Evolutionary conservation across 192 early-diverging fungal species (phyloP).

Genomic region (Anaeromyces robustus): DNA sequence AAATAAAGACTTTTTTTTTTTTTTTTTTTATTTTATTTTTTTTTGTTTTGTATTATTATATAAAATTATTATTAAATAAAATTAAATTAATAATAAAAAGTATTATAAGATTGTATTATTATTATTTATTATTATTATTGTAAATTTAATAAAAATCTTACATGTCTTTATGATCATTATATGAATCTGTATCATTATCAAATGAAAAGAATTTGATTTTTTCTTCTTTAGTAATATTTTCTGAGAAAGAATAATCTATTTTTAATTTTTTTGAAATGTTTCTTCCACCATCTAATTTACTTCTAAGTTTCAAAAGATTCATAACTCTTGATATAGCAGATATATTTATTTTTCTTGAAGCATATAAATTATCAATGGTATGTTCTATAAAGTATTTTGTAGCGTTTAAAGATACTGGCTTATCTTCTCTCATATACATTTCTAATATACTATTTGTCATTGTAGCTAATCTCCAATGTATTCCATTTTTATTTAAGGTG

Average conservation of each 20-base stretch:
- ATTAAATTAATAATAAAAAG: neutral
- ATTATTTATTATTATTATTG: too few species aligned
- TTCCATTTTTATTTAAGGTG: conserved; percentile 27
- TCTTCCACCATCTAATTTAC: neutral
- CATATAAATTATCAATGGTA: neutral
- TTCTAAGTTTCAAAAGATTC: neutral
- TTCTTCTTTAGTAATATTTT: neutral
- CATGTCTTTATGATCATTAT: neutral
- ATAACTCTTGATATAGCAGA: neutral
- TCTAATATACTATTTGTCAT: conserved; percentile 73
- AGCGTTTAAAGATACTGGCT: conserved; percentile 12
- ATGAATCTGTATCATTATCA: neutral
- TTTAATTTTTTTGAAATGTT: neutral
- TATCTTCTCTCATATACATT: conserved; percentile 41
- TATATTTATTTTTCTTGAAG: neutral
- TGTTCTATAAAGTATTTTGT: neutral
- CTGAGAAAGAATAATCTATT: neutral
- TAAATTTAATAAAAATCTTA: neutral
- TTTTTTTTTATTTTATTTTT: too few species aligned
- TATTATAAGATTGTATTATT: neutral
- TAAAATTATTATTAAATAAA: too few species aligned
- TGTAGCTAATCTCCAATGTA: conserved; percentile 70
- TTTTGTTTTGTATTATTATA: too few species aligned
- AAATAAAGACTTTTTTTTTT: neutral
- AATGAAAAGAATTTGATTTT: neutral